Evolutionary conservation across 805 yeast genomes (phyloP).

Genomic region (Cyberlindnera mycetangii): DNA sequence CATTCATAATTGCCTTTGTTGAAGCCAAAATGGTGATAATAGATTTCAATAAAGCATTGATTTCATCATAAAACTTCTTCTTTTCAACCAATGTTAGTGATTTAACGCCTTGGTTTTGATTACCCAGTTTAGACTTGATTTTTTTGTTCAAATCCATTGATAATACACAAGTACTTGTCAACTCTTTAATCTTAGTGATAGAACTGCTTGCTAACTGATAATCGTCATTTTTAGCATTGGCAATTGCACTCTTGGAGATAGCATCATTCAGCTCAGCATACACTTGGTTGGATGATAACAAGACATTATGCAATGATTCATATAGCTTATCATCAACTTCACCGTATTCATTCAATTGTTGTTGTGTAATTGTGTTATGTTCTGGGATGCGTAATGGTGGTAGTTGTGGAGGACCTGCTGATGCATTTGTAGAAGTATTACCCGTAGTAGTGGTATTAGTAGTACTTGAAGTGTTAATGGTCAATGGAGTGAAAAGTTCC

Average conservation of each 20-base stretch:
- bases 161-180: slow-evolving; percentile 70
- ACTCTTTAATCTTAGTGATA: slow-evolving; percentile 67
- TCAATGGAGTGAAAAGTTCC: not conserved
- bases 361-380: slow-evolving; percentile 21
- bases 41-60: slow-evolving; percentile 76
- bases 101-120: slow-evolving; percentile 30
- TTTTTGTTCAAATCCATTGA: slow-evolving; percentile 81
- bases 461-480: slow-evolving; percentile 5
- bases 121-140: slow-evolving; percentile 49
- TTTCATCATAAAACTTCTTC: slow-evolving; percentile 77
- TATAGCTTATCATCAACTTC: slow-evolving; percentile 68
- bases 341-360: slow-evolving; percentile 33
- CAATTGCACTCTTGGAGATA: slow-evolving; percentile 60
- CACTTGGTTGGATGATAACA: slow-evolving; percentile 71
- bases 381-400: slow-evolving; percentile 29
- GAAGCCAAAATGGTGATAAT: slow-evolving; percentile 80
- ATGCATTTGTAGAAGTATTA: no score
- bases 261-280: slow-evolving; percentile 70
- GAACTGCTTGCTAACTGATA: slow-evolving; percentile 38
- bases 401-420: slow-evolving; percentile 14
- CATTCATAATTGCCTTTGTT: slow-evolving; percentile 79
- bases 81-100: slow-evolving; percentile 51
- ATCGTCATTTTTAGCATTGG: slow-evolving; percentile 41
- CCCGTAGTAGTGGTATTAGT: no score
- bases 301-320: slow-evolving; percentile 59